Percentiles rank a stretch among this genome's conserved stretches.
Evolutionary conservation across 495 filamentous ascomycete species (phyloP).

Genomic region (Aspergillus mulundensis): DNA sequence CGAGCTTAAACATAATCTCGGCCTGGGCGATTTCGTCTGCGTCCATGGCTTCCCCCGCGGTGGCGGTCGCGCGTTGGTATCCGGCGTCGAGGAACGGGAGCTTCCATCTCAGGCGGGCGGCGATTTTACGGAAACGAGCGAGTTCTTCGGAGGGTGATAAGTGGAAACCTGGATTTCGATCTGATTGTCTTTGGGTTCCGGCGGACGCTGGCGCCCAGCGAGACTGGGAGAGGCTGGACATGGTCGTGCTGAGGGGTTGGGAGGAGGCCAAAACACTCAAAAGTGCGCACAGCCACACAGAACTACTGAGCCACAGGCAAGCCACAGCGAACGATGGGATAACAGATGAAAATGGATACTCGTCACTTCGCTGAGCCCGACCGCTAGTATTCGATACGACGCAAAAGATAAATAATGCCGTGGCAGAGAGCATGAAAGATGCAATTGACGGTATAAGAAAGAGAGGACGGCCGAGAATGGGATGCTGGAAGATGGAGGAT

Average conservation of each 20-base stretch:
- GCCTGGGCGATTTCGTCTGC: constrained; percentile 28
- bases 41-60: constrained; percentile 6
- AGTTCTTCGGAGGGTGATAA: constrained; percentile 40
- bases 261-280: neutral
- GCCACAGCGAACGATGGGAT: too few species aligned
- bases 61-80: constrained; percentile 45
- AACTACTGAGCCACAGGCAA: neutral
- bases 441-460: too few species aligned
- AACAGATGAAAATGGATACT: too few species aligned
- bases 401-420: too few species aligned
- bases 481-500: too few species aligned
- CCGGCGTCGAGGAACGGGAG: constrained; percentile 51
- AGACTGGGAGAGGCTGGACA: constrained; percentile 27
- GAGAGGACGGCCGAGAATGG: too few species aligned
- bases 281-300: neutral
- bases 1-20: constrained; percentile 65
- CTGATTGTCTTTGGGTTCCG: constrained; percentile 11
- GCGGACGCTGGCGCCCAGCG: constrained; percentile 28
- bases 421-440: too few species aligned
- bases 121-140: constrained; percentile 52
- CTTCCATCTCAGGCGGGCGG: constrained; percentile 57
- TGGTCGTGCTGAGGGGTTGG: neutral
- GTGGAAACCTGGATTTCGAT: constrained; percentile 14
- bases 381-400: too few species aligned
- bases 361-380: too few species aligned